Conservation (phyloP, 116 monocot species). For the Zostera marina region DNA sequence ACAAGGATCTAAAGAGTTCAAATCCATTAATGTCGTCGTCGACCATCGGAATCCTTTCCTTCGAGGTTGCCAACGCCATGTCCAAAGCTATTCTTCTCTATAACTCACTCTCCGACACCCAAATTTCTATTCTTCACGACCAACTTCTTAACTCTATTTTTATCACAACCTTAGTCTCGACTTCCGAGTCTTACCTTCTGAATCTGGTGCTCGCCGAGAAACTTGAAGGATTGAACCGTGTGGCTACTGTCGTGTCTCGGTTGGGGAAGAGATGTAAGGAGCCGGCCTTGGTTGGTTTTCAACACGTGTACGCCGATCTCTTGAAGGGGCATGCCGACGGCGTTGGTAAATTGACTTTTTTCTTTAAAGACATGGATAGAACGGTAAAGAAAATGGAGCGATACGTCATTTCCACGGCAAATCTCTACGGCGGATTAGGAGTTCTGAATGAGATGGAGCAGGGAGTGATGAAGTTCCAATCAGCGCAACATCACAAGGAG, state of each 20-base stretch:
- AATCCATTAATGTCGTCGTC: not conserved
- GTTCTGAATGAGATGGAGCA: slow-evolving; percentile 65
- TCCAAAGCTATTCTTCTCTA: slow-evolving; percentile 47
- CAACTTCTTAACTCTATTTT: slow-evolving; percentile 23
- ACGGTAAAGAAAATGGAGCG: slow-evolving; percentile 62
- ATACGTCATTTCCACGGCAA: slow-evolving; percentile 37
- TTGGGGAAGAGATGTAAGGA: slow-evolving; percentile 61
- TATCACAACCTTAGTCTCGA: slow-evolving; percentile 32
- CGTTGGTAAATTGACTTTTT: slow-evolving; percentile 20
- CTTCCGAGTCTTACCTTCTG: slow-evolving; percentile 30
- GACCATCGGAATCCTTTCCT: slow-evolving; percentile 56
- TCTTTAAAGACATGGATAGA: slow-evolving; percentile 25
- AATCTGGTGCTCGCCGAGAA: slow-evolving; percentile 54
- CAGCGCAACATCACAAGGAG: slow-evolving; percentile 21
- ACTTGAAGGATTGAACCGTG: slow-evolving; percentile 53
- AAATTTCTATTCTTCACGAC: slow-evolving; percentile 24
- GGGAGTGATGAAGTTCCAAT: slow-evolving; percentile 44
- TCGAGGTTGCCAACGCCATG: slow-evolving; percentile 68
- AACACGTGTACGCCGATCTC: slow-evolving; percentile 71
- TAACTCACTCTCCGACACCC: slow-evolving; percentile 40
- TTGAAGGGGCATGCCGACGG: slow-evolving; percentile 22
- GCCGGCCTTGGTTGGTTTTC: slow-evolving; percentile 52
- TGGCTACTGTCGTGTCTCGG: slow-evolving; percentile 45
- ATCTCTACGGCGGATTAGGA: slow-evolving; percentile 59
- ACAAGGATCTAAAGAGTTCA: slow-evolving; percentile 24